phyloP scores from a whole-genome alignment of 208 protist genomes.

The Trypanosoma platydactyli region DNA sequence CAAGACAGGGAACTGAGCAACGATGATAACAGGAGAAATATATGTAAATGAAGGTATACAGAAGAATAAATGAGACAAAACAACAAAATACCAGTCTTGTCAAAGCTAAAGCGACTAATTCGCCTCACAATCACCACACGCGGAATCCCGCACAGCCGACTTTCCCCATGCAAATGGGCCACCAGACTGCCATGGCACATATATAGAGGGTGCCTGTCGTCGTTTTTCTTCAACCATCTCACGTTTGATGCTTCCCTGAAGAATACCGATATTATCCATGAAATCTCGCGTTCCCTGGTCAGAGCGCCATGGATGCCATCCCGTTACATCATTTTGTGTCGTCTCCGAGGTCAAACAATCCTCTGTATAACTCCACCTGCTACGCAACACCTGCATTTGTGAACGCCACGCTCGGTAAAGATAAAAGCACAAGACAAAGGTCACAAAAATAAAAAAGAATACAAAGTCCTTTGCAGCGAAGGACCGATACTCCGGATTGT shows the following conservation, averaged over 20 bases:
- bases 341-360: slow-evolving; percentile 46
- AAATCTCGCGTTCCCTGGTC: slow-evolving; percentile 59
- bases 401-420: slow-evolving; percentile 62
- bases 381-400: slow-evolving; percentile 59
- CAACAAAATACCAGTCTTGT: neutral
- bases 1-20: neutral
- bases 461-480: slow-evolving; percentile 67
- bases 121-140: neutral
- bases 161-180: slow-evolving; percentile 59
- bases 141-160: neutral
- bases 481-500: slow-evolving; percentile 67
- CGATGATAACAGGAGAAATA: slow-evolving; percentile 4
- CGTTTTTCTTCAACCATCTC: slow-evolving; percentile 73
- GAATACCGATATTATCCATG: slow-evolving; percentile 77
- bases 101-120: no score
- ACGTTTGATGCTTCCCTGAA: slow-evolving; percentile 69
- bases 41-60: slow-evolving; percentile 3
- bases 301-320: slow-evolving; percentile 83
- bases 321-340: slow-evolving; percentile 30
- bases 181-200: slow-evolving; percentile 83
- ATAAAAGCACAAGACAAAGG: slow-evolving; percentile 50
- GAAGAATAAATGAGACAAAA: slow-evolving; percentile 1
- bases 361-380: slow-evolving; percentile 82
- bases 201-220: slow-evolving; percentile 47
- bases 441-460: slow-evolving; percentile 64